Base-by-base conservation (phyloP, 2,329 filamentous ascomycete species). In the Fulvia fulva region DNA sequence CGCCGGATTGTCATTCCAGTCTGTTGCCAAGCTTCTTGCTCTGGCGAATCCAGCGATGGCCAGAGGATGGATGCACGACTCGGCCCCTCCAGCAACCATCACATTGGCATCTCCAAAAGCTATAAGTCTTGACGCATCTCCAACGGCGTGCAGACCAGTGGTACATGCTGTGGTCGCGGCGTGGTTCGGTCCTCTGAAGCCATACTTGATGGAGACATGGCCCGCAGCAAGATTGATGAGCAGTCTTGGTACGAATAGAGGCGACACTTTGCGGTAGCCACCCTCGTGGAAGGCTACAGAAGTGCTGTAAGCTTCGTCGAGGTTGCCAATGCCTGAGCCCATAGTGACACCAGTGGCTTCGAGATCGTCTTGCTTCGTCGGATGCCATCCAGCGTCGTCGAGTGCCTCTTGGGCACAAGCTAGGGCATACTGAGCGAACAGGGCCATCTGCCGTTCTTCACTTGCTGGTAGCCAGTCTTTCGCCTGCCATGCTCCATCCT, bases 201-300 rank as follows among this genome's bases (percentile, higher is more conserved):
- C 90, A 75, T 94, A 87, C 67, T 86, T 89, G 87, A 99, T 97
- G 25, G 93, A 93, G 37, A 97, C 86, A 71, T 97, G 93, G 0
- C 94, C 94, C 9, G 94, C 94, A 0, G 90, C 94, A 65, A 99
- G 83, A 72, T 99, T 99, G 76, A 96, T 96, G 51, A 99, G 81
- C 7, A 97, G 85, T 66, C 90, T 88, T 6, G 94, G 94, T 7
- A 97, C 91, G 70, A 99, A 97, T 3, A 96, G 78, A 1, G 94
- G 94, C 32, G 92, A 96, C 1, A 97, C 89, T 70, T 94, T 96
- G 66, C 85, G 90, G 73, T 97, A 96, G 63, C 93, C 93, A 58
- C 85, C 85, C 74, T 84, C 80, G 30, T 89, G 81, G 71, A 89
- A 96, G 1, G 84, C 85, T 51, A 96, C 69, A 57, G 89, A 90